Percentiles rank a stretch among this genome's conserved stretches.
These are phyloP conservation scores for Scortechinia acanthostroma DNA, from an alignment of 2,329 filamentous ascomycete species.

Conservation along the genomic window DNA sequence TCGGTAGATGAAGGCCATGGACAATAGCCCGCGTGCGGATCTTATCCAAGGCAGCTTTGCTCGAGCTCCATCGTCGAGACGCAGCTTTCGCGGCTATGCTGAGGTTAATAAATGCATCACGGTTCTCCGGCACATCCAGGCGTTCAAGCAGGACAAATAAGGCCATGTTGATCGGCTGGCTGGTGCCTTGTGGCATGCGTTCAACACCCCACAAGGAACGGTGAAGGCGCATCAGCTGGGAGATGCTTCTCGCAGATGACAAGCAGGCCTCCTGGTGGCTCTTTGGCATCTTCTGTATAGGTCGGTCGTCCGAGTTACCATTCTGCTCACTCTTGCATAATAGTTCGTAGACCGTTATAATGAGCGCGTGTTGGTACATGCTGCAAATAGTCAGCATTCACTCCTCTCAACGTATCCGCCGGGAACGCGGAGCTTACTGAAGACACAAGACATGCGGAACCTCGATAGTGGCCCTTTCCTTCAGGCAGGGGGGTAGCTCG, in stretches of 20 bases:
- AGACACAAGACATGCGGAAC: not conserved
- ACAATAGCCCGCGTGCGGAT: not conserved
- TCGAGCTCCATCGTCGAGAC: not conserved
- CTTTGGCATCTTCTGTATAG: not conserved
- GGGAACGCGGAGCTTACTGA: not conserved
- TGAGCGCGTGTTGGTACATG: not conserved
- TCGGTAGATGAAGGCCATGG: not conserved
- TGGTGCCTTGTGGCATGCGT: not conserved
- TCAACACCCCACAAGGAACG: not conserved
- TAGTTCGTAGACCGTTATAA: not conserved
- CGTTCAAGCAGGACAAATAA: not conserved
- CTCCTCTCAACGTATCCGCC: too few species aligned
- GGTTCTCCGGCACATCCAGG: not conserved
- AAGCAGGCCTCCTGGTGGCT: not conserved
- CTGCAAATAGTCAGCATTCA: too few species aligned
- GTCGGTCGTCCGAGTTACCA: not conserved
- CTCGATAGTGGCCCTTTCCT: not conserved
- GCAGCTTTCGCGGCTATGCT: not conserved
- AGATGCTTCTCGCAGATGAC: not conserved
- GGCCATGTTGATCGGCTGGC: not conserved
- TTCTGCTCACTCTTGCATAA: not conserved
- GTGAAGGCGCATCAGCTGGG: not conserved
- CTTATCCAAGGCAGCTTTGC: not conserved
- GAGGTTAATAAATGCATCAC: not conserved
- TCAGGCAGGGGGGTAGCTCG: not conserved